Percentiles rank a stretch among this genome's conserved stretches.
phyloP scores from a whole-genome alignment of 1,284 basidiomycete genomes.

The Puccinia hordei region DNA sequence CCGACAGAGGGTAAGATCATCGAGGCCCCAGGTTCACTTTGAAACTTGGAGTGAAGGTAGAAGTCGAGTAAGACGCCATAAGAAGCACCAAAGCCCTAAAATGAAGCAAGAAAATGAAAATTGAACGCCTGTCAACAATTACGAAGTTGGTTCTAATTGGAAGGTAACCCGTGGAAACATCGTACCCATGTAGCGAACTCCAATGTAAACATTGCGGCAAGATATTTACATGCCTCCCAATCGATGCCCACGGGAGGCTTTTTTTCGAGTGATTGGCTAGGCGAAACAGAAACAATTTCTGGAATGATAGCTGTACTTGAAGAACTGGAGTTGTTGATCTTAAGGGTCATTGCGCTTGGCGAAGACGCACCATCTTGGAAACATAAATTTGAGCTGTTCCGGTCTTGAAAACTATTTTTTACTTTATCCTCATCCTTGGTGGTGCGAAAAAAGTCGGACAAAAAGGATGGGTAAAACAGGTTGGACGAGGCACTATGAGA shows the following conservation, averaged over 20 bases:
- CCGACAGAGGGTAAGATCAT: conserved; percentile 48
- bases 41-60: conserved; percentile 42
- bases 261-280: conserved; percentile 4
- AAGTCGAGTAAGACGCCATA: conserved; percentile 49
- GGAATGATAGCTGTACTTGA: conserved; percentile 21
- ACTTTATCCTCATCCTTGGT: background rate
- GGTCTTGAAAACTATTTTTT: background rate
- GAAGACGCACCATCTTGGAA: conserved; percentile 6
- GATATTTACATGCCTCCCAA: conserved; percentile 39
- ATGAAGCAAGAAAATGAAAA: background rate
- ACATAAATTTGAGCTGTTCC: background rate
- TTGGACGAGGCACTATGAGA: conserved; percentile 10
- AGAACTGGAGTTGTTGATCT: conserved; percentile 33
- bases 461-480: background rate
- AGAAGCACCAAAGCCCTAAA: conserved; percentile 43
- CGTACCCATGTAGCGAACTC: conserved; percentile 46
- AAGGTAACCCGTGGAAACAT: background rate
- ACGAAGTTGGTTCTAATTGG: background rate
- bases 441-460: background rate
- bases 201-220: conserved; percentile 44
- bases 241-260: conserved; percentile 3
- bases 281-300: conserved; percentile 10
- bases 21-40: conserved; percentile 28
- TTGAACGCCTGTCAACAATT: background rate
- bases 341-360: conserved; percentile 8